phyloP scores from a whole-genome alignment of 352 stramenopile species.

The Phytophthora pseudosyringae region DNA sequence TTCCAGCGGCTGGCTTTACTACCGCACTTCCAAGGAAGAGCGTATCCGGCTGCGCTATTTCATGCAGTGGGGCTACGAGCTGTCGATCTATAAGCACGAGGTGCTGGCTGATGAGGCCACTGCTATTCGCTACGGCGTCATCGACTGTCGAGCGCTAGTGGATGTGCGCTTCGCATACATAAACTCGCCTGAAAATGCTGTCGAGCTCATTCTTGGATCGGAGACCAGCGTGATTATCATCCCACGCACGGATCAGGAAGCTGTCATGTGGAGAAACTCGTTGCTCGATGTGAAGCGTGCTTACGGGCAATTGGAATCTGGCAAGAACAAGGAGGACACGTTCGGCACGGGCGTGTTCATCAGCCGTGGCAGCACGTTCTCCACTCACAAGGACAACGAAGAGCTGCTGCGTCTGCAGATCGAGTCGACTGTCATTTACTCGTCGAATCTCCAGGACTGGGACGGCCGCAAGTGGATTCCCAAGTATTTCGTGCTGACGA shows the following conservation, averaged over 20 bases:
- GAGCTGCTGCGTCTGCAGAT: conserved; percentile 85
- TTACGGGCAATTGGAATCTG: conserved; percentile 77
- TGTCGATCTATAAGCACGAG: conserved; percentile 92
- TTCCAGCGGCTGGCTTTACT: conserved; percentile 86
- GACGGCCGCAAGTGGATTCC: conserved; percentile 88
- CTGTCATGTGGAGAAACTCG: conserved; percentile 86
- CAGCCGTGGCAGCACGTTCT: conserved; percentile 86
- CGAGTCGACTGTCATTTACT: conserved; percentile 81
- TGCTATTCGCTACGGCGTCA: conserved; percentile 87
- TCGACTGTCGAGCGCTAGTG: conserved; percentile 82
- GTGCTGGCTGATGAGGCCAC: conserved; percentile 76
- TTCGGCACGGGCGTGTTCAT: conserved; percentile 84
- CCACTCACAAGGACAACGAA: conserved; percentile 85
- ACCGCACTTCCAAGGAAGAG: conserved; percentile 83
- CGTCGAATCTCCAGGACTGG: conserved; percentile 87
- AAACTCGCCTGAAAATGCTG: conserved; percentile 86
- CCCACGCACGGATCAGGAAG: conserved; percentile 80
- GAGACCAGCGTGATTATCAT: conserved; percentile 87
- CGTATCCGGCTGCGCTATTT: conserved; percentile 87
- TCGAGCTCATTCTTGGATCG: conserved; percentile 79
- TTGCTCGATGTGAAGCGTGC: conserved; percentile 85
- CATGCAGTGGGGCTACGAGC: conserved; percentile 87
- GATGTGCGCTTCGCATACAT: conserved; percentile 87
- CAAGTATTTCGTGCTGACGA: conserved; percentile 90
- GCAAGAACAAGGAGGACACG: conserved; percentile 77